A percentile compares a stretch with the other conserved stretches of the same genome.
phyloP scores from a whole-genome alignment of 2,329 filamentous ascomycete genomes.

The Xylariaceae sp. region DNA sequence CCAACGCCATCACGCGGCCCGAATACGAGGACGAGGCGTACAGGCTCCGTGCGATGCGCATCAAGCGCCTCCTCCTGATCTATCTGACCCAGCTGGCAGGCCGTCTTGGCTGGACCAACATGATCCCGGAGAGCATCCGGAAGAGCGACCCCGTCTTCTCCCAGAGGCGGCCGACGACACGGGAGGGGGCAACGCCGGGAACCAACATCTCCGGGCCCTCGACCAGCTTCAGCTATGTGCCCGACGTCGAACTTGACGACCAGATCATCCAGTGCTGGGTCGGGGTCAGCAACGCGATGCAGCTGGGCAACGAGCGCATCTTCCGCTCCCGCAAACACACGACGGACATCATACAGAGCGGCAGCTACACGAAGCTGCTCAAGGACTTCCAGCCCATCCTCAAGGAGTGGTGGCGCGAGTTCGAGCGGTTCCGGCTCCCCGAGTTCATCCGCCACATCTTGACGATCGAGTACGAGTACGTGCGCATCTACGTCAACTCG shows the following conservation, averaged over 20 bases:
- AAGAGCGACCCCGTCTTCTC: conserved; percentile 53
- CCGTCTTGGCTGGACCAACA: conserved; percentile 84
- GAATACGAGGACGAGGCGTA: conserved; percentile 72
- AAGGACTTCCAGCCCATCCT: conserved; percentile 77
- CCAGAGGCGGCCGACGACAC: conserved; percentile 43
- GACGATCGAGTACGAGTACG: conserved; percentile 92
- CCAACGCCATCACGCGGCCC: conserved; percentile 53
- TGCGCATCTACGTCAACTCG: conserved; percentile 90
- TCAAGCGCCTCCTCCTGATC: conserved; percentile 80
- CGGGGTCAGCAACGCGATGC: conserved; percentile 87
- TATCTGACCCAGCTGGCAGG: conserved; percentile 94
- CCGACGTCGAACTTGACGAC: conserved; percentile 60
- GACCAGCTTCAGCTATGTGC: conserved; percentile 60
- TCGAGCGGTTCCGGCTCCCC: conserved; percentile 69
- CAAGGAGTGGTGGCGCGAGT: conserved; percentile 71
- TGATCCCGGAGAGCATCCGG: conserved; percentile 69
- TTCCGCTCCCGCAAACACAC: conserved; percentile 86
- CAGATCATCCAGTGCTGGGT: conserved; percentile 85
- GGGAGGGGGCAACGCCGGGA: conserved; percentile 55
- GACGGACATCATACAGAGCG: conserved; percentile 79
- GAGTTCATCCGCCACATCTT: conserved; percentile 69
- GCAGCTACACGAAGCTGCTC: conserved; percentile 74
- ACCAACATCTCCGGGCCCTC: conserved; percentile 53
- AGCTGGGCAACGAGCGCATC: conserved; percentile 79
- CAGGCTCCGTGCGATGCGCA: conserved; percentile 70